phyloP scores from a whole-genome alignment of 768 basidiomycete species.

The Tubosaeta sp. region DNA sequence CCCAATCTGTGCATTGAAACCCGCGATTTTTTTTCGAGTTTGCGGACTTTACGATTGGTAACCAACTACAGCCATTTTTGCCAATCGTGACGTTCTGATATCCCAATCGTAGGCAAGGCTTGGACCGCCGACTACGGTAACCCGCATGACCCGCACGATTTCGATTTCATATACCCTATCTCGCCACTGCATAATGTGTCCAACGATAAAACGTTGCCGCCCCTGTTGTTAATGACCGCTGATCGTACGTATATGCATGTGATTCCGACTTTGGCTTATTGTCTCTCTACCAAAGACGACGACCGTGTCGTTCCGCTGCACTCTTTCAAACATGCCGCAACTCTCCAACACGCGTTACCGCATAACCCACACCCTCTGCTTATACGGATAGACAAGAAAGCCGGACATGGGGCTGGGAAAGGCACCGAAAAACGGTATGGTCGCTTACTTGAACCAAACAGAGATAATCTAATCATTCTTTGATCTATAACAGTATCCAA shows the following conservation, averaged over 20 bases:
- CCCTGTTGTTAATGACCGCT: constrained; percentile 74
- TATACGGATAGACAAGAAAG: constrained; percentile 73
- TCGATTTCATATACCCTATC: constrained; percentile 78
- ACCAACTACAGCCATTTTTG: constrained; percentile 4
- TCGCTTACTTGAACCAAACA: background rate
- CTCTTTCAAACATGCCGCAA: constrained; percentile 79
- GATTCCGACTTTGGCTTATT: constrained; percentile 1
- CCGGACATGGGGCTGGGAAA: constrained; percentile 80
- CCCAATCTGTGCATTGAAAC: background rate
- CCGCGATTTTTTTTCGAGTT: constrained; percentile 40
- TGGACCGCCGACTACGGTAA: constrained; percentile 82
- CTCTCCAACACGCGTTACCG: constrained; percentile 62
- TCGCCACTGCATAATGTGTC: constrained; percentile 83
- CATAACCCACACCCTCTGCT: constrained; percentile 71
- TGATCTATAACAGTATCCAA: constrained; percentile 48
- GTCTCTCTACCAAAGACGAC: constrained; percentile 49
- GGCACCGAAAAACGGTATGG: constrained; percentile 61
- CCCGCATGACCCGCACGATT: constrained; percentile 69
- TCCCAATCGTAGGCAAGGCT: constrained; percentile 46
- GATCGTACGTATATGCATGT: constrained; percentile 54
- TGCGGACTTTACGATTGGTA: constrained; percentile 72
- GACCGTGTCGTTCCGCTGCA: constrained; percentile 86
- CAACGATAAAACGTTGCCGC: constrained; percentile 54
- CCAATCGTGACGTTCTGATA: constrained; percentile 6
- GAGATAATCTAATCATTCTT: constrained; percentile 13